Evolutionary conservation across 257 asterid genomes (phyloP).

Genomic region (Lantana camara): DNA sequence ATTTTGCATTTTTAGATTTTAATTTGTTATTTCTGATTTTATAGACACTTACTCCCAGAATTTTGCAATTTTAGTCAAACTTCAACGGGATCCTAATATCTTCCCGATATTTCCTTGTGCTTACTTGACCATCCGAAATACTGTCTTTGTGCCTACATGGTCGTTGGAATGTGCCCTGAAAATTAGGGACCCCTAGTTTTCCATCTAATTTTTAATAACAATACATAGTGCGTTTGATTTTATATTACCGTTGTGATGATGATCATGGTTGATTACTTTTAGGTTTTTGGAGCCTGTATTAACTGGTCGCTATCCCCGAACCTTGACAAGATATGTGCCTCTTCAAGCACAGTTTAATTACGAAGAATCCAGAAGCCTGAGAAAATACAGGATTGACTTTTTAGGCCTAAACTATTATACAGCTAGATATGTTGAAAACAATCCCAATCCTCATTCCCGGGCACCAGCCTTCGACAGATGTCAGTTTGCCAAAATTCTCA

Average conservation of each 20-base stretch:
- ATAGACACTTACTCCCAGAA: too few species aligned
- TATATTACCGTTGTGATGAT: neutral
- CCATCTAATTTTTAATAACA: neutral
- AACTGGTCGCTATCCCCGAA: slow-evolving; percentile 26
- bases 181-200: too few species aligned
- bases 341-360: neutral
- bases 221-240: neutral
- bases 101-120: too few species aligned
- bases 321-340: neutral
- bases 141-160: neutral
- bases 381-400: slow-evolving; percentile 26
- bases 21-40: too few species aligned
- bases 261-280: neutral
- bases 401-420: slow-evolving; percentile 34
- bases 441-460: neutral
- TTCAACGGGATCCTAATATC: too few species aligned
- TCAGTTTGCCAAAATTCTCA: neutral
- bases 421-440: neutral
- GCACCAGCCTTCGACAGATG: neutral
- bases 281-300: slow-evolving; percentile 29
- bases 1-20: too few species aligned
- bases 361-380: neutral
- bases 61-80: too few species aligned
- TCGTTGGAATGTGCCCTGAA: too few species aligned
- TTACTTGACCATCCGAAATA: too few species aligned